Percentiles rank a stretch among this genome's conserved stretches.
Conservation (phyloP, 108 stramenopile species). For the Cyclotella baltica region DNA sequence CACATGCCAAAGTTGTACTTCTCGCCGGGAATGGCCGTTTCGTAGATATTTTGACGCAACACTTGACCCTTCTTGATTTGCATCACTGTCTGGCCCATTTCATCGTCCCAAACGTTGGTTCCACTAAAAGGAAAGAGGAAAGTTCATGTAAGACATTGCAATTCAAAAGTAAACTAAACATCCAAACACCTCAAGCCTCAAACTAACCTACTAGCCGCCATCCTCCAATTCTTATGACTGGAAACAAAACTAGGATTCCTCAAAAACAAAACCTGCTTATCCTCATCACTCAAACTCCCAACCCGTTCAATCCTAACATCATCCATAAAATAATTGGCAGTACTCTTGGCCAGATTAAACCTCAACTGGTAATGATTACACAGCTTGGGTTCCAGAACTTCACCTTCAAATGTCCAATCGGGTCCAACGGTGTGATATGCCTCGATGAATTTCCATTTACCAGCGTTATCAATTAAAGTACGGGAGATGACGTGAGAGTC, state of each 20-base stretch:
- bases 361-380: slow-evolving; percentile 52
- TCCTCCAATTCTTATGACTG: slow-evolving; percentile 33
- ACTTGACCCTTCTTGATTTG: slow-evolving; percentile 10
- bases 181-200: too few relatives aligned
- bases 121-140: too few relatives aligned
- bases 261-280: slow-evolving; percentile 26
- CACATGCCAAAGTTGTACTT: slow-evolving; percentile 21
- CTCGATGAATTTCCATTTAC: slow-evolving; percentile 40
- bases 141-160: too few relatives aligned
- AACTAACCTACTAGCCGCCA: slow-evolving; percentile 8
- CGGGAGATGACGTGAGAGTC: slow-evolving; percentile 40
- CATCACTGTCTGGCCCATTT: slow-evolving; percentile 29
- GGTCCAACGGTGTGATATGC: slow-evolving; percentile 39
- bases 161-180: too few relatives aligned
- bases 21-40: slow-evolving; percentile 18
- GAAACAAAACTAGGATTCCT: slow-evolving; percentile 36
- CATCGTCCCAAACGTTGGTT: neutral
- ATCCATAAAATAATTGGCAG: slow-evolving; percentile 33
- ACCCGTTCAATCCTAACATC: slow-evolving; percentile 35
- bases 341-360: slow-evolving; percentile 18
- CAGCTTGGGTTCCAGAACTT: slow-evolving; percentile 16
- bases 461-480: slow-evolving; percentile 19
- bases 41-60: slow-evolving; percentile 28
- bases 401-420: slow-evolving; percentile 43
- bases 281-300: neutral